phyloP scores from a whole-genome alignment of 305 asterid genomes.

The Fraxinus xanthoxyloides region DNA sequence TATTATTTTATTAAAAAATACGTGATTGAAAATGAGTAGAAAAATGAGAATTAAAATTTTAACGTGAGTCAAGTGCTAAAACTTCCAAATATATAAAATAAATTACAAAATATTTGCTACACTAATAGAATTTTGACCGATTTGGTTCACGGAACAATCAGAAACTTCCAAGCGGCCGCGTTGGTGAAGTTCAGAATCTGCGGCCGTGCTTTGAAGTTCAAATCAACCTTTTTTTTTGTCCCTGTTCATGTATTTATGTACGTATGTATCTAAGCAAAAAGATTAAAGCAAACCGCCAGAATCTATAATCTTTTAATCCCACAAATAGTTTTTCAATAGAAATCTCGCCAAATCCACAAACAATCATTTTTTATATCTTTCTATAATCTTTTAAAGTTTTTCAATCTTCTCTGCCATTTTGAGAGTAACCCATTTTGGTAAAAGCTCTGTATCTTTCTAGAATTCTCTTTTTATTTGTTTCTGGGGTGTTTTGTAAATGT shows the following conservation, averaged over 20 bases:
- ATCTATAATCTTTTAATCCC: not conserved
- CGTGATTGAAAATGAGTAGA: no score
- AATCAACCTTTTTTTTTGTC: not conserved
- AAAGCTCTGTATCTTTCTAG: not conserved
- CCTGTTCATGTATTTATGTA: not conserved
- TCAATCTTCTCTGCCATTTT: not conserved
- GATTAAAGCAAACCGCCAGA: not conserved
- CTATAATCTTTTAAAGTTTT: not conserved
- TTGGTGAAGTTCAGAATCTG: not conserved
- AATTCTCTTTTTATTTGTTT: not conserved
- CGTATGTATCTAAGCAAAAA: not conserved
- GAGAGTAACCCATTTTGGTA: not conserved
- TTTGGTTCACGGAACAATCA: not conserved
- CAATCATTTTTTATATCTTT: not conserved
- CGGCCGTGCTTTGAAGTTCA: not conserved
- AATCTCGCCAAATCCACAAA: not conserved
- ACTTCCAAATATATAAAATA: not conserved
- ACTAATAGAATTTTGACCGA: not conserved
- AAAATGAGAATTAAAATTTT: no score
- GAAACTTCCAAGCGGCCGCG: slow-evolving; percentile 3
- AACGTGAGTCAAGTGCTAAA: no score
- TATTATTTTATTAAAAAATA: no score
- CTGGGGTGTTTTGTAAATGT: not conserved
- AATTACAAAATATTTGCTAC: not conserved
- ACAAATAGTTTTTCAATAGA: not conserved